Base-by-base conservation (phyloP, 2,329 filamentous ascomycete species). In the Fusarium nurragi region DNA sequence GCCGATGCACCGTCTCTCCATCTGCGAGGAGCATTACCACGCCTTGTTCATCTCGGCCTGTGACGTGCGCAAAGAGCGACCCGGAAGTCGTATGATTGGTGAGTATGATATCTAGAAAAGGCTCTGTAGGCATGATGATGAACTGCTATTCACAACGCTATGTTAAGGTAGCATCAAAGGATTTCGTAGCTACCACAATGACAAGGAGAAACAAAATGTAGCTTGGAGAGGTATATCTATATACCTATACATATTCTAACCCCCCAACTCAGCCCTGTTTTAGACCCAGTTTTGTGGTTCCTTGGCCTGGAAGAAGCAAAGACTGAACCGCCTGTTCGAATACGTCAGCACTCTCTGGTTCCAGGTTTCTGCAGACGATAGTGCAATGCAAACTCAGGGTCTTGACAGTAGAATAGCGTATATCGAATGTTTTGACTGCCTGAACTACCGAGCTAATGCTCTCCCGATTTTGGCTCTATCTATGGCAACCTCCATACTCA, bases 11-110 rank as follows among this genome's bases (percentile, higher is more conserved):
- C 6, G 87, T 90, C 51, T 79, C 77, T 43, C 90, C 90, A 71
- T 93, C 90, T 14, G 88, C 78, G 67, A 85, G 79, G 23, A 93
- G 80, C 39, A 93, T 79, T 59, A 89, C 83, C 19, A 88, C 80
- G 14, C 81, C 81, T 68, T 86, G 85, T 73, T 84, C 82, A 18
- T 85, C 84, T 30, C 63, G 68, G 19, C 91, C 91, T 2, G 88
- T 93, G 71, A 95, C 84, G 74, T 91, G 90, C 19, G 88, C 90
- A 70, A 86, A 92, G 26, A 80, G 71, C 45, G 39, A 83, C 49
- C 79, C 77, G 2, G 88, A 88, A 26, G 78, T 78, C 3, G 89
- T 90, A 68, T 86, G 85, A 78, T 93, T 93, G 68, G 84, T 80
- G 19, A 93, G 77, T 12, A 84, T 83, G 57, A 93, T 83, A 48